Base-by-base conservation (phyloP, 2,329 filamentous ascomycete genomes). In the Xylaria sp. region DNA sequence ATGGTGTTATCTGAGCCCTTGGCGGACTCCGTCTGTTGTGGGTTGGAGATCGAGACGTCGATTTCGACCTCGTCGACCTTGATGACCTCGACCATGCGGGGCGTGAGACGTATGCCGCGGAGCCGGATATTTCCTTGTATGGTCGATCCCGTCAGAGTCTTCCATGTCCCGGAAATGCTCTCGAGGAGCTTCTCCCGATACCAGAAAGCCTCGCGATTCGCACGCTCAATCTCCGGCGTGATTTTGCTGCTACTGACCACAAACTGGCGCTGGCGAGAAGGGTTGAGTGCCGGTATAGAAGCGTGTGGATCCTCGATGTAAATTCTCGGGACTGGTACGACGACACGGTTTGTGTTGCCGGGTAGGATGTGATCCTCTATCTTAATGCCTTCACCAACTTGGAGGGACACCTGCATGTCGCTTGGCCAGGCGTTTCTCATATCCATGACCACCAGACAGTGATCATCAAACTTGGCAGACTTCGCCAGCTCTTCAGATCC, bases 391-490 rank as follows among this genome's bases (percentile, higher is more conserved):
- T 81, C 78, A 51, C 82, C 77, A 10, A 78, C 78, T 55, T 83
- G 75, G 2, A 96, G 74, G 34, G 80, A 82, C 2, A 94, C 81
- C 5, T 83, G 79, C 69, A 97, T 83, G 53, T 88, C 86, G 68
- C 85, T 90, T 1, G 91, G 92, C 92, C 92, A 97, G 0, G 89
- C 87, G 70, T 97, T 97, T 58, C 91, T 86, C 34, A 97, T 78
- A 73, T 97, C 93, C 54, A 97, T 78, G 1, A 94, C 78, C 2
- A 96, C 76, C 44, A 96, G 79, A 69, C 91, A 95, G 69, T 91
- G 87, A 47, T 91, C 84, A 55, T 84, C 84, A 65, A 68, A 77
- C 68, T 73, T 80, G 62, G 59, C 74, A 69, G 49, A 80, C 70
- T 44, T 74, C 3, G 70, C 63, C 4, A 66, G 67, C 0, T 69